These are phyloP conservation scores for Candida palmyrensis DNA, from an alignment of 805 yeast genomes.

Conservation along the genomic window DNA sequence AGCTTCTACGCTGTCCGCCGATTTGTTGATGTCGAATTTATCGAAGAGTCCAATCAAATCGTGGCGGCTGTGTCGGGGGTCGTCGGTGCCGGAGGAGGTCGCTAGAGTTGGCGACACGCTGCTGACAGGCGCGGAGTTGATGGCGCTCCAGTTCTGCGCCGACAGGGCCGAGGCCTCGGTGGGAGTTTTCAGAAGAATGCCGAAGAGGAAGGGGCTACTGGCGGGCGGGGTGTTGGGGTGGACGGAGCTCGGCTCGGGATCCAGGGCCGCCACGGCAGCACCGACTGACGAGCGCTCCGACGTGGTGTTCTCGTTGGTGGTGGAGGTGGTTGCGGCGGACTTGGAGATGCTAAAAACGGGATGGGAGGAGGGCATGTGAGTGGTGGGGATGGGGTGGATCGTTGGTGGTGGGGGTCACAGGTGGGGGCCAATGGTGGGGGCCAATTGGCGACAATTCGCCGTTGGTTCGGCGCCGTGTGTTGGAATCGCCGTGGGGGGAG, in stretches of 20 bases:
- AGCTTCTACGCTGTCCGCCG: constrained; percentile 5
- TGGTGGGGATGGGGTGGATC: too few species aligned
- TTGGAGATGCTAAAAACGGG: constrained; percentile 32
- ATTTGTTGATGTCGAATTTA: constrained; percentile 23
- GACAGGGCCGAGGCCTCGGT: neutral
- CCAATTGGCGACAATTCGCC: too few species aligned
- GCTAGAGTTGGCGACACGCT: constrained; percentile 19
- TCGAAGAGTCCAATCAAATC: constrained; percentile 31
- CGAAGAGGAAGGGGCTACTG: constrained; percentile 7
- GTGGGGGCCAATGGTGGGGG: too few species aligned
- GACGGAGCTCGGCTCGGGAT: neutral
- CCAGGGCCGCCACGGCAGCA: neutral
- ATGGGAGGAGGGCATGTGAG: constrained; percentile 6
- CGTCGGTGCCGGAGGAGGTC: constrained; percentile 11
- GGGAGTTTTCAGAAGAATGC: neutral
- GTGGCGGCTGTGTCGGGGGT: constrained; percentile 5
- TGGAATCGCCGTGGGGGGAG: too few species aligned
- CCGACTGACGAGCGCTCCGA: constrained; percentile 5
- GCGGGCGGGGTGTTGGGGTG: constrained; percentile 12
- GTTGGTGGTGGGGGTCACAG: too few species aligned
- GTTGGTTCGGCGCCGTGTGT: too few species aligned
- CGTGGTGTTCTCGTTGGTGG: constrained; percentile 29
- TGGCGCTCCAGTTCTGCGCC: constrained; percentile 7
- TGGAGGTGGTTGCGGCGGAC: constrained; percentile 38
- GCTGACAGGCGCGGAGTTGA: constrained; percentile 8